Percentiles rank a stretch among this genome's conserved stretches.
phyloP scores from a whole-genome alignment of 441 rosid species.

The Raphanus hybrid region DNA sequence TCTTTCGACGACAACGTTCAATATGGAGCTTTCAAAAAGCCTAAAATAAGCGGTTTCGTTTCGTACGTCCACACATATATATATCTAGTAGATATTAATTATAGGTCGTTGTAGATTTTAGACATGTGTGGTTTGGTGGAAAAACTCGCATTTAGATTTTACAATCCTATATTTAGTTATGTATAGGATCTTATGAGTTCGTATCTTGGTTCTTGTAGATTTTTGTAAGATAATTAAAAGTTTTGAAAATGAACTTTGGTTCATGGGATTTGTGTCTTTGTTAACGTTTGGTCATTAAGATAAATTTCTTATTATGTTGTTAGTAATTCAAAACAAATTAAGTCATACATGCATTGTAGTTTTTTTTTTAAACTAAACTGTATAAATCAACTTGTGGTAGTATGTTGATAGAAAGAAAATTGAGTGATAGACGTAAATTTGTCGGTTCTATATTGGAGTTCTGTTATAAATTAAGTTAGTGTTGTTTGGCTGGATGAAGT shows the following conservation, averaged over 20 bases:
- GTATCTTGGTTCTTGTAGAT: background rate
- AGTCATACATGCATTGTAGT: background rate
- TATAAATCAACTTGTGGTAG: background rate
- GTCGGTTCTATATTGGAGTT: background rate
- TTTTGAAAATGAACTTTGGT: background rate
- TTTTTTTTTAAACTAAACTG: background rate
- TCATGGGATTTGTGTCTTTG: background rate
- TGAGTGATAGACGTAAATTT: background rate
- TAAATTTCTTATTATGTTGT: background rate
- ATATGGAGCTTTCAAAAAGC: conserved; percentile 25
- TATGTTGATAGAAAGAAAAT: background rate
- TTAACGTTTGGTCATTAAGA: background rate
- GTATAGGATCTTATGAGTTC: background rate
- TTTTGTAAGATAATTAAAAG: background rate
- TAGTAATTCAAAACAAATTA: background rate
- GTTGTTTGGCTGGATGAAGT: background rate
- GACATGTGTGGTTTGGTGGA: conserved; percentile 7
- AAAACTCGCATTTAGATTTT: conserved; percentile 1
- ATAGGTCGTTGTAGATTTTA: conserved; percentile 20
- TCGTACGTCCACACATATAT: conserved; percentile 19
- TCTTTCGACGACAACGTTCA: conserved; percentile 26
- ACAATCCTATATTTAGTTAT: background rate
- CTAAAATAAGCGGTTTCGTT: conserved; percentile 28
- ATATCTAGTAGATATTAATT: conserved; percentile 12
- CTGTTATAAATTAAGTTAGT: background rate